Evolutionary conservation across 140 eudicot genomes (phyloP).

Genomic region (Erigeron philadelphicus): DNA sequence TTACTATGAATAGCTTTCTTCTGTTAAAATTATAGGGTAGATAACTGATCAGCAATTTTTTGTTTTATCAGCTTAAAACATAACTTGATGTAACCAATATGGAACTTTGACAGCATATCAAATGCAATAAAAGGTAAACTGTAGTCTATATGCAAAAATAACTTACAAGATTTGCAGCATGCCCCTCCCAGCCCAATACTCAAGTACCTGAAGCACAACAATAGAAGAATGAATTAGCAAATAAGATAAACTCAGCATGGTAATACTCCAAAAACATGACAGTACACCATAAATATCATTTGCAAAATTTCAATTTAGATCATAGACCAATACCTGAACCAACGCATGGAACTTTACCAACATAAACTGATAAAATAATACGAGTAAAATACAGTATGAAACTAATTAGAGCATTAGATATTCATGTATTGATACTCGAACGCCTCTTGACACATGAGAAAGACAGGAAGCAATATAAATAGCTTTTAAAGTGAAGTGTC

Average conservation of each 20-base stretch:
- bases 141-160: neutral
- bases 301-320: conserved; percentile 4
- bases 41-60: neutral
- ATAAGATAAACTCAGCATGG: conserved; percentile 9
- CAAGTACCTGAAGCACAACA: conserved; percentile 62
- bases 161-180: conserved; percentile 97
- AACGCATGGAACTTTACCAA: neutral
- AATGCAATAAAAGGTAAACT: conserved; percentile 13
- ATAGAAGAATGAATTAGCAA: conserved; percentile 23
- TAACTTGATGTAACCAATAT: conserved; percentile 1
- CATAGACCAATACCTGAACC: conserved; percentile 18
- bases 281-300: conserved; percentile 10
- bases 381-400: neutral
- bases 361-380: conserved; percentile 6
- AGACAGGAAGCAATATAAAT: conserved; percentile 1
- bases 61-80: neutral
- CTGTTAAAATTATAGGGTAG: neutral
- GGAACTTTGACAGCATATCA: conserved; percentile 13
- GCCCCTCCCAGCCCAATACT: conserved; percentile 94
- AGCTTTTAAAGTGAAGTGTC: conserved; percentile 8
- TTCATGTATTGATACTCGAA: neutral
- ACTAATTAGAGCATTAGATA: neutral
- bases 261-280: conserved; percentile 5
- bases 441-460: neutral
- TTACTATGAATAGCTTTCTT: neutral